Percentiles rank a stretch among this genome's conserved stretches.
Conservation (phyloP, 768 basidiomycete genomes). For the Rhodotorula graminis region DNA sequence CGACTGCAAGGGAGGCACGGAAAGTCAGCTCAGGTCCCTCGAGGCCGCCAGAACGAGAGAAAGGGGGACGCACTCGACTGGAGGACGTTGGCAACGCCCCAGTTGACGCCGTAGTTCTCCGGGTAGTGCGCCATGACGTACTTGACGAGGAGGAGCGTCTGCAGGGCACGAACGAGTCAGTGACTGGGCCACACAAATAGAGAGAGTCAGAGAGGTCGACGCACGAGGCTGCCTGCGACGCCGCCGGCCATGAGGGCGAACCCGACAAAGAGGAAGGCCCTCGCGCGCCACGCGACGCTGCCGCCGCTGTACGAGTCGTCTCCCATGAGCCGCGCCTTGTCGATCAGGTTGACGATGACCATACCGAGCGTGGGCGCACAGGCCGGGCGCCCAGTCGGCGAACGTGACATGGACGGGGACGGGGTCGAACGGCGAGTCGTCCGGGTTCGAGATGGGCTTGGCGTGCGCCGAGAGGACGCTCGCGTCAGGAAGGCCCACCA, state of each 20-base stretch:
- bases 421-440: slow-evolving; percentile 61
- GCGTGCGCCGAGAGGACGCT: slow-evolving; percentile 84
- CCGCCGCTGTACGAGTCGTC: slow-evolving; percentile 60
- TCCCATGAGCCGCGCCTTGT: slow-evolving; percentile 80
- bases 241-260: slow-evolving; percentile 98
- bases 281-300: slow-evolving; percentile 81
- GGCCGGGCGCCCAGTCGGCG: slow-evolving; percentile 93
- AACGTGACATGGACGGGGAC: slow-evolving; percentile 69
- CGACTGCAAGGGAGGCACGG: background rate
- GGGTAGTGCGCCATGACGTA: slow-evolving; percentile 70
- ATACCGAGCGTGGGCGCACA: slow-evolving; percentile 88
- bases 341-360: slow-evolving; percentile 85
- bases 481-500: slow-evolving; percentile 96
- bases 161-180: background rate
- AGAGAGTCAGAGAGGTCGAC: slow-evolving; percentile 46
- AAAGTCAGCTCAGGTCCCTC: background rate
- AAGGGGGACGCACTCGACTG: slow-evolving; percentile 64
- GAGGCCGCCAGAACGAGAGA: background rate
- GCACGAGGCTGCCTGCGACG: slow-evolving; percentile 88
- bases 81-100: slow-evolving; percentile 91
- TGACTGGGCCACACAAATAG: background rate
- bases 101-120: slow-evolving; percentile 70
- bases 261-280: slow-evolving; percentile 85
- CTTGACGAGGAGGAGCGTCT: slow-evolving; percentile 87
- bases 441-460: slow-evolving; percentile 54